Base-by-base conservation (phyloP, 2,329 filamentous ascomycete species). In the Nemania sp. region DNA sequence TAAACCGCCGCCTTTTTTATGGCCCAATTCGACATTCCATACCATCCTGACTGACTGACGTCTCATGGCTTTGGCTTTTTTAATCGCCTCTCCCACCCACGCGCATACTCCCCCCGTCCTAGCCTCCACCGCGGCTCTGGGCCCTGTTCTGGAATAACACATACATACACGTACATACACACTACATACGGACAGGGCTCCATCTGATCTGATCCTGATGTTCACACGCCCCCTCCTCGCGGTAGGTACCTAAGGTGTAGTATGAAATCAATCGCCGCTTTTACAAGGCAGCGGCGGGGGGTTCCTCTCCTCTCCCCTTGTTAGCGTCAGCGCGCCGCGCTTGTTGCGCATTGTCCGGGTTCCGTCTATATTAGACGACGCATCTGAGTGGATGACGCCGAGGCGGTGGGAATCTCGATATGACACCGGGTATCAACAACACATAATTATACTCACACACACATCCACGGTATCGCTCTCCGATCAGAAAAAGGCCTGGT, bases 261-360 rank as follows among this genome's bases (percentile, higher is more conserved):
- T 50, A 43, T 50, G 46, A 59, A 46, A 59, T 62, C 61, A 36
- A 49, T 66, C 67, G 66, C 66, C 64, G 65, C 64, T 69, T 69
- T 70, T 69, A 61, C 62, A 54, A 36, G 24, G 36, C 7, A 60
- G 55, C 56, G 57, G 62, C 26, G 11, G 51, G 28, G 28, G 11
- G 3, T 31, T 28, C 19, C 3, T 17, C 7, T 60, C 48, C 46
- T 54, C 9, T 19, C 11, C 8, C 6, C n/a, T 59, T 49, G 47
- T 54, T 70, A 70, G 72, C 68, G 66, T 70, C 68, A 69, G 61
- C 70, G 70, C 72, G 71, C 69, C 70, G 70, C 72, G 71, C 69
- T 73, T 73, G 70, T 67, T 72, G 66, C 53, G 50, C 61, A 56
- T 54, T 49, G 26, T 52, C 37, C 46, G 52, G 49, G 56, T 47